Evolutionary conservation across 345 rosid genomes (phyloP).

Genomic region (Eucalyptus polybractea): DNA sequence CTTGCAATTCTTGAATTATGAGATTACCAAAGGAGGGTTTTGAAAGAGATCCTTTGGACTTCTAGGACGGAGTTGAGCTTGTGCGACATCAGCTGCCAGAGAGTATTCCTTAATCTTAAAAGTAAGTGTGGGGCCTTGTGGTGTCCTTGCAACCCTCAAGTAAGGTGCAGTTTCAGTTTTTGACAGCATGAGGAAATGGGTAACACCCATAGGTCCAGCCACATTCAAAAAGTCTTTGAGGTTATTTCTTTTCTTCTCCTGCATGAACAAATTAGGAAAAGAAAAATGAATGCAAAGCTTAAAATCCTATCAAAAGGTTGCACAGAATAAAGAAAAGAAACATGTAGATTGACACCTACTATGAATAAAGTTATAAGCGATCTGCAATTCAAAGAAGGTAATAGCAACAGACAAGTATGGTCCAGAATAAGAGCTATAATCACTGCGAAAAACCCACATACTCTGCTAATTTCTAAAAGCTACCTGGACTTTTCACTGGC

Average conservation of each 20-base stretch:
- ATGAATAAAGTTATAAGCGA: background rate
- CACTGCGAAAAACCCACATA: background rate
- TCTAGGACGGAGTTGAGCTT: slow-evolving; percentile 78
- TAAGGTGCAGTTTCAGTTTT: slow-evolving; percentile 59
- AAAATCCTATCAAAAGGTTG: background rate
- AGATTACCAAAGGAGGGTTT: slow-evolving; percentile 69
- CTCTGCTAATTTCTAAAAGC: background rate
- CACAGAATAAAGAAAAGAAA: background rate
- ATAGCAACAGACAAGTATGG: background rate
- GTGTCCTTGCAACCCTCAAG: slow-evolving; percentile 83
- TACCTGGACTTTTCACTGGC: background rate
- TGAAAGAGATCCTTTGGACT: slow-evolving; percentile 91
- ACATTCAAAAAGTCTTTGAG: slow-evolving; percentile 81
- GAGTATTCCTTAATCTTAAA: slow-evolving; percentile 76
- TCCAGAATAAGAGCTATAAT: background rate
- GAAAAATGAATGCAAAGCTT: background rate
- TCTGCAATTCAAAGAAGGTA: background rate
- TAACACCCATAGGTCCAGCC: slow-evolving; percentile 96
- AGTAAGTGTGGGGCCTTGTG: slow-evolving; percentile 90
- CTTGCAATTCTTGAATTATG: background rate
- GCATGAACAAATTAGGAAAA: slow-evolving; percentile 1
- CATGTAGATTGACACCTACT: background rate
- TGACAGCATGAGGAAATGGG: slow-evolving; percentile 78
- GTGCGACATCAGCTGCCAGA: slow-evolving; percentile 65
- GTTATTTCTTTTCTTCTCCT: slow-evolving; percentile 88